Base-by-base conservation (phyloP, 768 basidiomycete genomes). In the Filobasidium floriforme region DNA sequence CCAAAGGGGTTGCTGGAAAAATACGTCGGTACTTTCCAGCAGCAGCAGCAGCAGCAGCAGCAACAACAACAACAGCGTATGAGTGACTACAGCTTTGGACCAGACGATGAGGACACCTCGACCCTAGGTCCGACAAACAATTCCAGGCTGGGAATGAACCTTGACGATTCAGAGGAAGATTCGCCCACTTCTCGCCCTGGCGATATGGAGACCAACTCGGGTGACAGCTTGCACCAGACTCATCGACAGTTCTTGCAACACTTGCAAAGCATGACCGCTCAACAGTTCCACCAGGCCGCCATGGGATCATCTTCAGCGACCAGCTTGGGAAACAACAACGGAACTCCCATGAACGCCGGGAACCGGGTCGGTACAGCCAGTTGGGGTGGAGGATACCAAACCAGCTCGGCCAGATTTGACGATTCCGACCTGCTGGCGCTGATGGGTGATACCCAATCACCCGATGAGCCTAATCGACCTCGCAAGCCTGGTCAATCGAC, bases 401-500 rank as follows among this genome's bases (percentile, higher is more conserved):
- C 54, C 12, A 57, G 54, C 26, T 57, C 54, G 54, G 54, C 54
- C 12, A 57, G 54, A n/a, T 57, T 57, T 28, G 54, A 57, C 24
- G 54, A 57, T 57, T 15, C 15, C 19, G 54, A 57, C 24, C 15
- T 57, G 29, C 26, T 57, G 24, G 54, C 54, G 22, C n/a, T 57
- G 19, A 32, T 57, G 54, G 54, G 29, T 5, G 46, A 22, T 49
- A 49, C 15, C 12, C 46, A 49, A 49, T 49, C 46, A 6, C 46
- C 46, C 15, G 46, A 49, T 12, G 46, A 49, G 15, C 46, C 15
- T 6, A 49, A 49, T 12, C 15, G 9, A 37, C 32, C 32, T 3
- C 32, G 32, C 32, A 37, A 37, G 9, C 32, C 9, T 9, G 9
- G 32, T 37, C 32, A 37, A 37, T 9, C 3, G 32, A 37, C 32